Evolutionary conservation across 1,284 basidiomycete species (phyloP).

Genomic region (Pseudozyma pruni): DNA sequence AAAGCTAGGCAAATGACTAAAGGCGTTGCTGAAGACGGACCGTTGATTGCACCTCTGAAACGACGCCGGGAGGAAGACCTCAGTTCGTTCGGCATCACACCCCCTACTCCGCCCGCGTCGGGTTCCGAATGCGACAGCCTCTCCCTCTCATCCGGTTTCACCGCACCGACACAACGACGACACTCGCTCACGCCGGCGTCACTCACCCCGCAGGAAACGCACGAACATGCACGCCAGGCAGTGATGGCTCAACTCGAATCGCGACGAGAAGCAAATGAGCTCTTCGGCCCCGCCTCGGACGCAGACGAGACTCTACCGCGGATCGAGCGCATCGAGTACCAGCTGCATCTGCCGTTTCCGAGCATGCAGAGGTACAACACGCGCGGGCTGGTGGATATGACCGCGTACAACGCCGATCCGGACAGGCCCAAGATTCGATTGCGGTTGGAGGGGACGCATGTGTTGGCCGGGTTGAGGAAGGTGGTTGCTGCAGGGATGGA

Average conservation of each 20-base stretch:
- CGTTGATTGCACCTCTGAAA: conserved; percentile 45
- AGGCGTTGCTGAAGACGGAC: conserved; percentile 50
- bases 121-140: conserved; percentile 28
- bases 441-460: conserved; percentile 51
- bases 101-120: conserved; percentile 34
- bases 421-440: conserved; percentile 44
- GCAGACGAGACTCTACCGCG: conserved; percentile 24
- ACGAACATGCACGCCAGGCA: conserved; percentile 4
- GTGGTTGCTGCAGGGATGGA: conserved; percentile 52
- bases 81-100: conserved; percentile 21
- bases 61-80: conserved; percentile 38
- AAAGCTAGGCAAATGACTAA: conserved; percentile 45
- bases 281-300: conserved; percentile 33
- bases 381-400: conserved; percentile 30
- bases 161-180: conserved; percentile 9
- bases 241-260: conserved; percentile 14
- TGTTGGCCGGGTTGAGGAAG: conserved; percentile 50
- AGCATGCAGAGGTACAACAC: conserved; percentile 44
- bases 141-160: conserved; percentile 26
- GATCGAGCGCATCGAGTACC: conserved; percentile 50
- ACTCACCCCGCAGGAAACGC: conserved; percentile 23
- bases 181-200: conserved; percentile 20
- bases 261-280: conserved; percentile 38
- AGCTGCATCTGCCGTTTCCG: conserved; percentile 49
- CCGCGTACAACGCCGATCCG: conserved; percentile 38